phyloP scores from a whole-genome alignment of 805 yeast species.

The Starmera amethionina region DNA sequence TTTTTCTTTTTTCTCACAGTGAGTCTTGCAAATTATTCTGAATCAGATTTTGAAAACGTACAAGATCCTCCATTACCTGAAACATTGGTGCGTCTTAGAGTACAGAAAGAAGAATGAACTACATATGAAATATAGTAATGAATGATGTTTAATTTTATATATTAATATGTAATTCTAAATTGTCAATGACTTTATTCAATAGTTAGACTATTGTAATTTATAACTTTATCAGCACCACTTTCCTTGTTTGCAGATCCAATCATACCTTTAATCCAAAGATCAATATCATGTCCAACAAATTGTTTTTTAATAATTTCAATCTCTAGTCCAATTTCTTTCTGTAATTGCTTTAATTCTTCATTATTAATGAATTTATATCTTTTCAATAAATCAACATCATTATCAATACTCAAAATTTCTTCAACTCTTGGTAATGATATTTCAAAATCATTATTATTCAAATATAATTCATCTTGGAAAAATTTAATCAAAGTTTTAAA shows the following conservation, averaged over 20 bases:
- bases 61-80: slow-evolving; percentile 49
- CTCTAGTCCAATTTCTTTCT: slow-evolving; percentile 13
- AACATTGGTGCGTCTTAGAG: slow-evolving; percentile 48
- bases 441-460: slow-evolving; percentile 11
- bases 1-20: slow-evolving; percentile 4
- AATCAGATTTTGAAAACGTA: slow-evolving; percentile 19
- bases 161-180: slow-evolving; percentile 1
- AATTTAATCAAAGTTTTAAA: slow-evolving; percentile 32
- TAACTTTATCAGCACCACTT: slow-evolving; percentile 23
- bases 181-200: slow-evolving; percentile 14
- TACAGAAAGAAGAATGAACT: slow-evolving; percentile 27
- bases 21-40: slow-evolving; percentile 31
- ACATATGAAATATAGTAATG: slow-evolving; percentile 2
- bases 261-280: slow-evolving; percentile 21
- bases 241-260: slow-evolving; percentile 27
- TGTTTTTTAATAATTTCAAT: slow-evolving; percentile 11
- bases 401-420: slow-evolving; percentile 5
- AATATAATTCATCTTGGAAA: slow-evolving; percentile 24
- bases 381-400: slow-evolving; percentile 10
- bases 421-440: slow-evolving; percentile 22
- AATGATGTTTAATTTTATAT: neutral
- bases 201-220: slow-evolving; percentile 26
- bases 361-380: slow-evolving; percentile 16
- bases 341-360: slow-evolving; percentile 14
- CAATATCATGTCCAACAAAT: slow-evolving; percentile 12